Evolutionary conservation across 2,329 filamentous ascomycete genomes (phyloP).

Genomic region (Fusarium sp.): DNA sequence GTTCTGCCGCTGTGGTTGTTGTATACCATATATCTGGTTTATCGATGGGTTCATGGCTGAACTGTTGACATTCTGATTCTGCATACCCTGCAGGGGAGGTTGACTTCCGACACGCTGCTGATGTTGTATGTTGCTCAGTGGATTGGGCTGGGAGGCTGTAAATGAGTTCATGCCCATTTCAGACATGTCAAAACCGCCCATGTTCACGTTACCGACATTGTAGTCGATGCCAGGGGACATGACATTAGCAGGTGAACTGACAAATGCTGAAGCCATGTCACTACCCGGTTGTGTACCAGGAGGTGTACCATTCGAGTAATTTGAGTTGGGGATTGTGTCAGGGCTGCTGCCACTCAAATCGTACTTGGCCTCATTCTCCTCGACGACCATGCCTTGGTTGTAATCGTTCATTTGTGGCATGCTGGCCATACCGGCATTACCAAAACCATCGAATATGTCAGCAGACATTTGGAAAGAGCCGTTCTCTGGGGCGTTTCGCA

Average conservation of each 20-base stretch:
- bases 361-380: slow-evolving; percentile 57
- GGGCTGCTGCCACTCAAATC: slow-evolving; percentile 52
- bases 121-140: slow-evolving; percentile 40
- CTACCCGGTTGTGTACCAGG: slow-evolving; percentile 44
- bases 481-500: slow-evolving; percentile 69
- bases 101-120: slow-evolving; percentile 49
- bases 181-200: slow-evolving; percentile 61
- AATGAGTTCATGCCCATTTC: slow-evolving; percentile 67
- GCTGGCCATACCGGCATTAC: slow-evolving; percentile 69
- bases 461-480: slow-evolving; percentile 55
- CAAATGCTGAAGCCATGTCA: slow-evolving; percentile 63
- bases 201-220: slow-evolving; percentile 48
- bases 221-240: slow-evolving; percentile 67
- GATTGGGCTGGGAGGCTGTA: slow-evolving; percentile 45
- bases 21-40: slow-evolving; percentile 45
- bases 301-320: slow-evolving; percentile 48
- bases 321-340: slow-evolving; percentile 49
- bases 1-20: slow-evolving; percentile 47
- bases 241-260: slow-evolving; percentile 61
- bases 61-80: slow-evolving; percentile 39
- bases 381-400: slow-evolving; percentile 58
- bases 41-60: slow-evolving; percentile 46
- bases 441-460: slow-evolving; percentile 75
- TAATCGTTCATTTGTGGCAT: slow-evolving; percentile 63
- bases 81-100: slow-evolving; percentile 48